Conservation (phyloP, 768 basidiomycete species). For the Boletus rex-veris region DNA sequence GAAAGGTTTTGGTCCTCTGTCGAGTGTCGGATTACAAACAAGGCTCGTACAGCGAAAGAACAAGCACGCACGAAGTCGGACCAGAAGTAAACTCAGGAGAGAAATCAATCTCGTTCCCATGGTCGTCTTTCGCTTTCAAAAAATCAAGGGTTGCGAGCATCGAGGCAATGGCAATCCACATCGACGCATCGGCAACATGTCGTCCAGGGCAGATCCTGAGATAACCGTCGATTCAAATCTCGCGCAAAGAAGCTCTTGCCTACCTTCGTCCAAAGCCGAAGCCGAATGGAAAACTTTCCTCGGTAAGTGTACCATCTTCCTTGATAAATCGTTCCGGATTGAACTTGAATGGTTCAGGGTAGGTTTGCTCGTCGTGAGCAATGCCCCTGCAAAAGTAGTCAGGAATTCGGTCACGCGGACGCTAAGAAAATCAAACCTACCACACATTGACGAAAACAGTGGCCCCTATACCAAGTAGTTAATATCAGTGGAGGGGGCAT, state of each 20-base stretch:
- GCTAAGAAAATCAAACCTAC: conserved; percentile 5
- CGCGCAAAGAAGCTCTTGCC: neutral
- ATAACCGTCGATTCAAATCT: neutral
- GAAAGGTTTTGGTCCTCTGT: conserved; percentile 23
- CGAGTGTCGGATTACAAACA: neutral
- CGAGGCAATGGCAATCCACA: conserved; percentile 24
- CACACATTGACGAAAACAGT: conserved; percentile 24
- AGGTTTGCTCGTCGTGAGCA: conserved; percentile 36
- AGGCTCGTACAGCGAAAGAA: neutral
- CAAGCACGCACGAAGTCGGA: conserved; percentile 16
- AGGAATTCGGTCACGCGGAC: neutral
- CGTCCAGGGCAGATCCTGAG: conserved; percentile 23
- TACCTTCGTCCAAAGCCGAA: conserved; percentile 30
- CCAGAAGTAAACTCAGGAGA: conserved; percentile 21
- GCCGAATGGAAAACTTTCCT: conserved; percentile 1
- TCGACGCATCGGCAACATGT: conserved; percentile 20
- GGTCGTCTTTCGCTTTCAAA: conserved; percentile 20
- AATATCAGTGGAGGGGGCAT: neutral
- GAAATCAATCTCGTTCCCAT: conserved; percentile 23
- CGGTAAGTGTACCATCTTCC: conserved; percentile 15
- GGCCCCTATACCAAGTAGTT: conserved; percentile 7
- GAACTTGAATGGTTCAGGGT: conserved; percentile 39
- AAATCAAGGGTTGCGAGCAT: conserved; percentile 26
- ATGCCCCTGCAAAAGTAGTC: conserved; percentile 33
- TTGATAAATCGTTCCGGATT: conserved; percentile 38